Evolutionary conservation across 176 grass and related monocot genomes (phyloP).

Genomic region (Triticum dicoccoides): DNA sequence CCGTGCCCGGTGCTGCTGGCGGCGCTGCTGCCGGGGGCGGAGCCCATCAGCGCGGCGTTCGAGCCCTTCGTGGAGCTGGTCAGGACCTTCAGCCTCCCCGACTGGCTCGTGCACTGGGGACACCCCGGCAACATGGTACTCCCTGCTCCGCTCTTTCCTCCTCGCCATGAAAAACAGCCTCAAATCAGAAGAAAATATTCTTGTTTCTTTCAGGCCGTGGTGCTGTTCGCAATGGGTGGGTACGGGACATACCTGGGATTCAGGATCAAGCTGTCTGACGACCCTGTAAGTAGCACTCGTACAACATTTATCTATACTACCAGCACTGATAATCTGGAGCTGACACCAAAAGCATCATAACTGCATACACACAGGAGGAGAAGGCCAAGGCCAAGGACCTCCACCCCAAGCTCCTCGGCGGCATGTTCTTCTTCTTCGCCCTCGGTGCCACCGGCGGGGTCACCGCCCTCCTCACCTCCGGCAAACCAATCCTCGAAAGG

Average conservation of each 20-base stretch:
- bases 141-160: neutral
- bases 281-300: slow-evolving; percentile 51
- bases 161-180: too few relatives aligned
- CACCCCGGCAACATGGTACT: slow-evolving; percentile 95
- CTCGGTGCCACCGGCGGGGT: slow-evolving; percentile 76
- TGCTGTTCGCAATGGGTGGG: slow-evolving; percentile 92
- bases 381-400: slow-evolving; percentile 93
- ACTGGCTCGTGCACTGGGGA: slow-evolving; percentile 95
- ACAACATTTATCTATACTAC: too few relatives aligned
- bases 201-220: slow-evolving; percentile 59
- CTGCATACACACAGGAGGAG: slow-evolving; percentile 53
- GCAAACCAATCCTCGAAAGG: slow-evolving; percentile 96
- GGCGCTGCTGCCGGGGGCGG: slow-evolving; percentile 67
- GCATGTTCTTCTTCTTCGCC: slow-evolving; percentile 99
- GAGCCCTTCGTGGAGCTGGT: slow-evolving; percentile 79
- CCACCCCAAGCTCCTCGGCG: slow-evolving; percentile 82
- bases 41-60: slow-evolving; percentile 53
- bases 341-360: neutral
- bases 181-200: too few relatives aligned
- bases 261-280: slow-evolving; percentile 80
- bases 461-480: slow-evolving; percentile 80
- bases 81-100: slow-evolving; percentile 65
- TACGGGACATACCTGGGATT: slow-evolving; percentile 89
- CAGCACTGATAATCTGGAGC: neutral
- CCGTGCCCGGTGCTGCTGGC: slow-evolving; percentile 72